phyloP scores from a whole-genome alignment of 2,329 filamentous ascomycete species.

The Aspergillus glaucus region DNA sequence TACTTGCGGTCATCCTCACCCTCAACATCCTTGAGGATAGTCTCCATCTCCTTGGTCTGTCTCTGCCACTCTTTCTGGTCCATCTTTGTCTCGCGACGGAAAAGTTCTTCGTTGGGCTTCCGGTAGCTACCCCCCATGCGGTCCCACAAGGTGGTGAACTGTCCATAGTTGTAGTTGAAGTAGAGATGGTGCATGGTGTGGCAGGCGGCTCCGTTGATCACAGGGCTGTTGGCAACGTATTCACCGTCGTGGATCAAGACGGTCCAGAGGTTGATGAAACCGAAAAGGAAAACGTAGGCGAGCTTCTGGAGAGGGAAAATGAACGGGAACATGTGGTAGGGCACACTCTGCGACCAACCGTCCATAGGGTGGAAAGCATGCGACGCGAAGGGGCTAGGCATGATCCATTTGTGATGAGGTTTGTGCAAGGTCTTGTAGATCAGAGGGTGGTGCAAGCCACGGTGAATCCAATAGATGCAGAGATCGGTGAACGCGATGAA shows the following conservation, averaged over 20 bases:
- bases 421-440: conserved; percentile 90
- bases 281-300: conserved; percentile 75
- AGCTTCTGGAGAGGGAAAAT: conserved; percentile 88
- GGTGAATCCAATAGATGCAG: conserved; percentile 86
- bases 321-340: conserved; percentile 89
- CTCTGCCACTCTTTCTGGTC: conserved; percentile 66
- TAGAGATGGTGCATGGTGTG: conserved; percentile 87
- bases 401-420: conserved; percentile 98
- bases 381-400: conserved; percentile 86
- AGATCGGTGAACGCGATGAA: conserved; percentile 85
- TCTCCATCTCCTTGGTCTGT: conserved; percentile 41
- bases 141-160: conserved; percentile 92
- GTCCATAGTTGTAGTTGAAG: conserved; percentile 90
- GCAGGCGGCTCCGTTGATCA: conserved; percentile 91
- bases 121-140: conserved; percentile 65
- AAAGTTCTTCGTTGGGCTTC: conserved; percentile 63
- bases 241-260: conserved; percentile 94
- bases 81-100: conserved; percentile 75
- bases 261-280: conserved; percentile 94
- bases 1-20: conserved; percentile 10
- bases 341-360: conserved; percentile 77
- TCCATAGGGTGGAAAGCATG: conserved; percentile 94
- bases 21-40: conserved; percentile 9
- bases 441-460: conserved; percentile 68
- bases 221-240: conserved; percentile 77